These are phyloP conservation scores for Aureobasidium musti DNA, from an alignment of 2,329 filamentous ascomycete species.

Conservation along the genomic window DNA sequence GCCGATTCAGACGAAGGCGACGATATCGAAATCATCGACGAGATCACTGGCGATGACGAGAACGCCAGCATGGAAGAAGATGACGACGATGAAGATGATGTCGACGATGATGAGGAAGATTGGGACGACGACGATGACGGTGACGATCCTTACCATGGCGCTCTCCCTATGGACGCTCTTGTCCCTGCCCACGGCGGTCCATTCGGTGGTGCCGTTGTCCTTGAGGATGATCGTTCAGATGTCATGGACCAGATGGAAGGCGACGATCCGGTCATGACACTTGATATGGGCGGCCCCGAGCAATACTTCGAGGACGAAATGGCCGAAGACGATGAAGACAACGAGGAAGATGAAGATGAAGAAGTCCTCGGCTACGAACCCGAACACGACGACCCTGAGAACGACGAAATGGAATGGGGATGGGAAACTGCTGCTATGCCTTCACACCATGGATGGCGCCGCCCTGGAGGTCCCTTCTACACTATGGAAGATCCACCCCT, in stretches of 20 bases:
- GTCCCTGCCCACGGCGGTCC: conserved; percentile 39
- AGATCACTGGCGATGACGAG: conserved; percentile 52
- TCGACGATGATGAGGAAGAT: conserved; percentile 46
- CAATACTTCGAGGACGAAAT: conserved; percentile 61
- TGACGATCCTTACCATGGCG: conserved; percentile 51
- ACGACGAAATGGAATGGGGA: conserved; percentile 48
- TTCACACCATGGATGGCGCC: conserved; percentile 12
- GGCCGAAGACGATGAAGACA: conserved; percentile 50
- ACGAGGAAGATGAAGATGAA: conserved; percentile 65
- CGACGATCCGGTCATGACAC: conserved; percentile 44
- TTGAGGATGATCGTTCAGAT: conserved; percentile 43
- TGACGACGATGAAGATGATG: conserved; percentile 50
- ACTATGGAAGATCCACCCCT: conserved; percentile 41
- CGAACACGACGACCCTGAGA: conserved; percentile 47
- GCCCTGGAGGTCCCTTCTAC: conserved; percentile 16
- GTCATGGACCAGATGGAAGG: conserved; percentile 46
- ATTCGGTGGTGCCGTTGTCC: conserved; percentile 44
- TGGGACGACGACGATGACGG: conserved; percentile 54
- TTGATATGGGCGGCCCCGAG: conserved; percentile 50
- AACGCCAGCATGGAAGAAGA: conserved; percentile 52
- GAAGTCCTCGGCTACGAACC: conserved; percentile 59
- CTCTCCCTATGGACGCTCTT: conserved; percentile 34
- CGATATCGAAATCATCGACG: conserved; percentile 47
- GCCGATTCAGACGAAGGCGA: conserved; percentile 62
- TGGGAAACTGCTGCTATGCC: conserved; percentile 52